Conservation (phyloP, 306 rosid genomes). For the Mimosa pudica region DNA sequence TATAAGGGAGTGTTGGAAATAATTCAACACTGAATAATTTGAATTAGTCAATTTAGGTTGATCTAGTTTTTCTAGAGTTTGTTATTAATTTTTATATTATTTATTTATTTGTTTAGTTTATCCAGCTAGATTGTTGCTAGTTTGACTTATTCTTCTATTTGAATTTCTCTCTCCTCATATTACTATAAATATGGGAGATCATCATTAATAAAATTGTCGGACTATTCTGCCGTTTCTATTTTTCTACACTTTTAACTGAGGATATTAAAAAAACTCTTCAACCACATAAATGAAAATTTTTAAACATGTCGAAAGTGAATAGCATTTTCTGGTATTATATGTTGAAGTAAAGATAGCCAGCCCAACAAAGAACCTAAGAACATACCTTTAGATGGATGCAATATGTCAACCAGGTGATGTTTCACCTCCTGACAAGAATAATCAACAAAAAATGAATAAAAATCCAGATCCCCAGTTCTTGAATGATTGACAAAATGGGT, state of each 20-base stretch:
- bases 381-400: constrained; percentile 83
- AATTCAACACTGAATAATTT: too few relatives aligned
- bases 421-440: constrained; percentile 71
- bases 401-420: constrained; percentile 79
- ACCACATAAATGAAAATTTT: not conserved
- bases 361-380: constrained; percentile 43
- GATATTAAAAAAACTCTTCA: constrained; percentile 31
- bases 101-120: too few relatives aligned
- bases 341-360: constrained; percentile 21
- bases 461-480: not conserved
- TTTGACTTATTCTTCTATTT: too few relatives aligned
- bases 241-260: constrained; percentile 31
- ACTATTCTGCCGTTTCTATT: too few relatives aligned
- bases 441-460: constrained; percentile 6
- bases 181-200: too few relatives aligned
- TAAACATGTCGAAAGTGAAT: not conserved
- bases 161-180: too few relatives aligned
- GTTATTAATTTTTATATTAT: too few relatives aligned
- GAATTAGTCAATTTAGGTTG: too few relatives aligned
- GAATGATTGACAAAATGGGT: constrained; percentile 6
- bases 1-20: too few relatives aligned
- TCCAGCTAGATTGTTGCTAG: too few relatives aligned
- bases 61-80: too few relatives aligned
- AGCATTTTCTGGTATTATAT: constrained; percentile 22
- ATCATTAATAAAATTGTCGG: too few relatives aligned